Conservation (phyloP, 148 eudicot genomes). For the Polygonum aviculare region DNA sequence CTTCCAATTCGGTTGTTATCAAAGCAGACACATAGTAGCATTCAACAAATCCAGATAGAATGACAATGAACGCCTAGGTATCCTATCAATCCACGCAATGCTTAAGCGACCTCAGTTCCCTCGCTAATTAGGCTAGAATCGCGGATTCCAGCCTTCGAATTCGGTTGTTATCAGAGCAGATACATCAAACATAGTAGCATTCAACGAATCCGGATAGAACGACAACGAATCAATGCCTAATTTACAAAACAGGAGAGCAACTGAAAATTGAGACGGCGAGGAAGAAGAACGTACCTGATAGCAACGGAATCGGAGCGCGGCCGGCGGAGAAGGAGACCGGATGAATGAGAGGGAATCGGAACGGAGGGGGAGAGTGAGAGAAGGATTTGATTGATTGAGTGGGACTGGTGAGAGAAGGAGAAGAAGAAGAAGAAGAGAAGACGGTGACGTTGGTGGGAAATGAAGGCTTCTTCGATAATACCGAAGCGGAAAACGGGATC, state of each 20-base stretch:
- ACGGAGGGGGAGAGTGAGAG: neutral
- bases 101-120: neutral
- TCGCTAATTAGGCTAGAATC: neutral
- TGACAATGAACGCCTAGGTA: neutral
- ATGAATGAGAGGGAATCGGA: neutral
- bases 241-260: neutral
- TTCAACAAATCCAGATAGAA: no score
- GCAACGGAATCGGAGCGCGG: neutral
- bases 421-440: neutral
- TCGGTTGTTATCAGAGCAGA: no score
- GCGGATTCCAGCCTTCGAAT: no score
- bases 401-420: neutral
- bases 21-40: no score
- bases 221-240: no score
- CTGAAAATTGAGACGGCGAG: neutral
- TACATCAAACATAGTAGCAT: no score
- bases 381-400: neutral
- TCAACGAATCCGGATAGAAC: no score
- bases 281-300: neutral
- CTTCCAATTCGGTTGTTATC: no score
- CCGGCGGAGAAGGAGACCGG: neutral
- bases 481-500: constrained; percentile 5
- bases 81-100: neutral
- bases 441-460: constrained; percentile 4
- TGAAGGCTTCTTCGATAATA: constrained; percentile 1